A percentile compares a stretch with the other conserved stretches of the same genome.
Evolutionary conservation across 2,329 filamentous ascomycete species (phyloP).

Genomic region (Scedosporium dehoogii): DNA sequence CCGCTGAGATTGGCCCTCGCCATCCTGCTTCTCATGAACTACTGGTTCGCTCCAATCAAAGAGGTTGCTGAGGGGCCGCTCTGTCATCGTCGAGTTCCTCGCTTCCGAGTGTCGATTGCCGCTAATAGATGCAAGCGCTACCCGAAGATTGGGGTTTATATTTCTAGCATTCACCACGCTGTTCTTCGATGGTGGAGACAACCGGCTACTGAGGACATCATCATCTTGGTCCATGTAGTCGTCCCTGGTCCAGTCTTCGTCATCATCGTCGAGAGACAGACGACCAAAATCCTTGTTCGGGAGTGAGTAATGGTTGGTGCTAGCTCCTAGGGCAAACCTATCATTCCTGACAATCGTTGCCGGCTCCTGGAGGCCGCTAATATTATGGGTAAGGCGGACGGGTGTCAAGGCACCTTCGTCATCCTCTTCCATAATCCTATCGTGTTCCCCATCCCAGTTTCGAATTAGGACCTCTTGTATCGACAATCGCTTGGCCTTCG

Average conservation of each 20-base stretch:
- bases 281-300: conserved; percentile 33
- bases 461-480: conserved; percentile 49
- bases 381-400: conserved; percentile 25
- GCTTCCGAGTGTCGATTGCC: conserved; percentile 27
- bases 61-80: conserved; percentile 55
- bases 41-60: conserved; percentile 71
- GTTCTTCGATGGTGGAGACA: conserved; percentile 44
- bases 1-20: conserved; percentile 47
- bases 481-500: conserved; percentile 43
- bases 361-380: conserved; percentile 10
- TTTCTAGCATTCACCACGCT: conserved; percentile 43
- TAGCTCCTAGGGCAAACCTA: conserved; percentile 10
- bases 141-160: conserved; percentile 42
- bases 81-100: conserved; percentile 18
- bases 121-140: conserved; percentile 43
- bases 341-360: background rate
- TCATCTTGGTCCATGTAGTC: conserved; percentile 46
- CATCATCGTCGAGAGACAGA: conserved; percentile 50
- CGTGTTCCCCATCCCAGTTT: conserved; percentile 40
- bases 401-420: conserved; percentile 49
- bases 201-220: conserved; percentile 40
- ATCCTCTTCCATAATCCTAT: conserved; percentile 54
- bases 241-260: conserved; percentile 51
- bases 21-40: conserved; percentile 49
- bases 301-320: conserved; percentile 20